Conservation (phyloP, 192 early-diverging fungal genomes). For the Gryganskiella cystojenkinii region DNA sequence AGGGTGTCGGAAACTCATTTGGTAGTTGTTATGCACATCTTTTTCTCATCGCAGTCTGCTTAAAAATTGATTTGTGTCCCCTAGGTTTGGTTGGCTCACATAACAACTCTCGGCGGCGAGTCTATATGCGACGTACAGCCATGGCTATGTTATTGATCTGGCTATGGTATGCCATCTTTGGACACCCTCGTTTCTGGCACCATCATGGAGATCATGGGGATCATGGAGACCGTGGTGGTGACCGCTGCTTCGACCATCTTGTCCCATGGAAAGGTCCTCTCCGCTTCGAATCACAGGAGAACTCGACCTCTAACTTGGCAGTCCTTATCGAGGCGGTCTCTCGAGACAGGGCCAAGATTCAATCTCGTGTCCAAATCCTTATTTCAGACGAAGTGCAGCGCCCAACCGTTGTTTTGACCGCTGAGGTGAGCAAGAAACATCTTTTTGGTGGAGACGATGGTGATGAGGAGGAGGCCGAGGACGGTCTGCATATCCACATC, state of each 20-base stretch:
- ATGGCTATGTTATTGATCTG: constrained; percentile 2
- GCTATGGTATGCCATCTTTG: constrained; percentile 5
- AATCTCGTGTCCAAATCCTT: neutral
- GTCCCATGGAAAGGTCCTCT: constrained; percentile 16
- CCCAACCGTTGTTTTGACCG: neutral
- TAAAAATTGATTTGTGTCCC: neutral
- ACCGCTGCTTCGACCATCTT: neutral
- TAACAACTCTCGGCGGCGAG: constrained; percentile 5
- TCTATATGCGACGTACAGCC: neutral
- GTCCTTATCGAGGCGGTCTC: constrained; percentile 13
- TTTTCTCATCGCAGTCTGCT: too few relatives aligned
- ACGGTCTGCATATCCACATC: constrained; percentile 3
- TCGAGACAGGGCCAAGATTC: constrained; percentile 13
- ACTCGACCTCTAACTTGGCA: neutral
- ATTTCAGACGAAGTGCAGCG: neutral
- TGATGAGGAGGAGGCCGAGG: neutral
- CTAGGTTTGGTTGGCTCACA: constrained; percentile 18
- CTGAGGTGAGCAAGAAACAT: constrained; percentile 5
- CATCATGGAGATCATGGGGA: neutral
- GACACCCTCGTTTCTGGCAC: neutral
- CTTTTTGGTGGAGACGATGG: neutral
- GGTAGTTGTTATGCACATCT: neutral
- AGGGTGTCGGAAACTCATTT: neutral
- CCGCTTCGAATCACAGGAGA: neutral
- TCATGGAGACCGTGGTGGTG: neutral